These are phyloP conservation scores for Dendrobium catenatum DNA, from an alignment of 106 monocot species.

Conservation along the genomic window DNA sequence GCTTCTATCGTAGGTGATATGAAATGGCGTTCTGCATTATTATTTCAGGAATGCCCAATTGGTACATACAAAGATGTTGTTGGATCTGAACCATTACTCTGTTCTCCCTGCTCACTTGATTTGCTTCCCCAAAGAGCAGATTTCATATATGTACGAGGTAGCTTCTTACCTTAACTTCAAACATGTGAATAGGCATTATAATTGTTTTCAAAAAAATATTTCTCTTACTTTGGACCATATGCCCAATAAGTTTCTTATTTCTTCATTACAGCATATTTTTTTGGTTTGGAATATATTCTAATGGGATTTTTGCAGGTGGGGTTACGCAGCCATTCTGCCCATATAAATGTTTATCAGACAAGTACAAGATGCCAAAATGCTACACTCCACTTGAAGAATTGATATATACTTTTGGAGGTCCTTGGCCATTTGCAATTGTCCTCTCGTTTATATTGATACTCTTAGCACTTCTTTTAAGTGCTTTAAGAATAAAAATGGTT, in stretches of 20 bases:
- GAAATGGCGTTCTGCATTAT: conserved; percentile 6
- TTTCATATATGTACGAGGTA: conserved; percentile 91
- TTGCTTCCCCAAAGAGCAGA: conserved; percentile 67
- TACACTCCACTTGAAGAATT: conserved; percentile 88
- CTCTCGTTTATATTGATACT: conserved; percentile 55
- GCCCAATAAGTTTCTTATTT: not conserved
- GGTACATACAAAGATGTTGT: conserved; percentile 84
- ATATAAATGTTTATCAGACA: conserved; percentile 82
- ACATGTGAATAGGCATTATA: conserved; percentile 8
- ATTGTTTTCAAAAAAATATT: not conserved
- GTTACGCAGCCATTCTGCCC: conserved; percentile 69
- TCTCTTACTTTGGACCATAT: not conserved
- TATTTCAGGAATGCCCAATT: conserved; percentile 80
- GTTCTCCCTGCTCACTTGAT: conserved; percentile 53
- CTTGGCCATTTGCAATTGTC: conserved; percentile 68
- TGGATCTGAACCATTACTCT: conserved; percentile 76
- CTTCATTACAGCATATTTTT: not conserved
- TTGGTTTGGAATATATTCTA: not conserved
- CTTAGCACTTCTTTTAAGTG: conserved; percentile 64
- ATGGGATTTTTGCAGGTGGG: conserved; percentile 45
- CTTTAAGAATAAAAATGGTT: conserved; percentile 70
- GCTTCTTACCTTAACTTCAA: conserved; percentile 2
- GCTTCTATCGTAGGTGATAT: not conserved
- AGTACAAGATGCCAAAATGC: conserved; percentile 95
- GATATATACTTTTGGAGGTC: conserved; percentile 85